Conservation (phyloP, 139 green algal species). For the Closterium sp. region DNA sequence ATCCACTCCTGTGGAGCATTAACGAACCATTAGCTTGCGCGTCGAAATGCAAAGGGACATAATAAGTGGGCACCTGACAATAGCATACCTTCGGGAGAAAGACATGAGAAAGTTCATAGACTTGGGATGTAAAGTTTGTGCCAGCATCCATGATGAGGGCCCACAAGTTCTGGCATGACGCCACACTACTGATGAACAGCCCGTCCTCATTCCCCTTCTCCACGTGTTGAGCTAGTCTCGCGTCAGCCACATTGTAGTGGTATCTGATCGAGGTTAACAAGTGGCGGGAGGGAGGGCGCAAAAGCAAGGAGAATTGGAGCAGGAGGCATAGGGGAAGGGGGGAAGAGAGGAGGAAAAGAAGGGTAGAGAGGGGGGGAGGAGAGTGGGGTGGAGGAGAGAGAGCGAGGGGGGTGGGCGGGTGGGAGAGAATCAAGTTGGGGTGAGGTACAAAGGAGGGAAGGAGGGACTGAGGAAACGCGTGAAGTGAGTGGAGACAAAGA, state of each 20-base stretch:
- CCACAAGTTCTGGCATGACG: conserved; percentile 96
- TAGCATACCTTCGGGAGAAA: conserved; percentile 90
- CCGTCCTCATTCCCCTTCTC: conserved; percentile 98
- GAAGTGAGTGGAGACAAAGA: too few species aligned
- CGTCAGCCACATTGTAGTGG: conserved; percentile 99
- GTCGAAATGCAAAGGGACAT: background rate
- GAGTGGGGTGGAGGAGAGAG: too few species aligned
- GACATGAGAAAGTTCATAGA: conserved; percentile 59
- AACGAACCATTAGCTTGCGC: background rate
- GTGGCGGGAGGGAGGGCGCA: too few species aligned
- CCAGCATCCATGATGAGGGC: conserved; percentile 95
- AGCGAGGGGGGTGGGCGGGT: too few species aligned
- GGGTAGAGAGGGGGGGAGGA: background rate
- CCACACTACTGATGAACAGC: conserved; percentile 91
- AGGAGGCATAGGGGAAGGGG: background rate
- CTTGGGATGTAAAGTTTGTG: conserved; percentile 87
- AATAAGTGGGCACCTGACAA: background rate
- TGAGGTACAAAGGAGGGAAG: too few species aligned
- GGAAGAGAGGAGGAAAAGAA: background rate
- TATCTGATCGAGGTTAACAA: conserved; percentile 68
- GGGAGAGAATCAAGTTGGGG: too few species aligned
- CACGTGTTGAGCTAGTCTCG: conserved; percentile 89
- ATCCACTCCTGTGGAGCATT: conserved; percentile 80
- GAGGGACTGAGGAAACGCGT: too few species aligned
- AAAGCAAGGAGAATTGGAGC: background rate